These are phyloP conservation scores for Barnettozyma wickerhamii DNA, from an alignment of 805 yeast species.

Conservation along the genomic window DNA sequence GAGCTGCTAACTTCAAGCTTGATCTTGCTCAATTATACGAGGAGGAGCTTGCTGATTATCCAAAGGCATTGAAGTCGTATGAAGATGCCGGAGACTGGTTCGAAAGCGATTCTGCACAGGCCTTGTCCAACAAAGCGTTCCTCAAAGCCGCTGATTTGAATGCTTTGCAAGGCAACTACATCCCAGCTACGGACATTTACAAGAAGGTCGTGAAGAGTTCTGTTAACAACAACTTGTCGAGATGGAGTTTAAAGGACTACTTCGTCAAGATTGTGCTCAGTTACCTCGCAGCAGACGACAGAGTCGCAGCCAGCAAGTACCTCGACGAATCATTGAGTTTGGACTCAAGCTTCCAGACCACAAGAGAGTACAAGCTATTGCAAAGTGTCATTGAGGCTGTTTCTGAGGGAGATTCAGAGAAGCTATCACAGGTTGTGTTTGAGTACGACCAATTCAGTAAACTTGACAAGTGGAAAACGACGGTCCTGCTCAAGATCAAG, in stretches of 20 bases:
- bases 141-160: slow-evolving; percentile 86
- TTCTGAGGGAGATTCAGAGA: slow-evolving; percentile 74
- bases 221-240: slow-evolving; percentile 67
- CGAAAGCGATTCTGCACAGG: slow-evolving; percentile 87
- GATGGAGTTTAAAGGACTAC: slow-evolving; percentile 92
- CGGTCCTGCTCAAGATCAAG: slow-evolving; percentile 77
- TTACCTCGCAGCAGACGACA: slow-evolving; percentile 77
- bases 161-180: slow-evolving; percentile 70
- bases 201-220: slow-evolving; percentile 76
- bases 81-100: slow-evolving; percentile 97
- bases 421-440: slow-evolving; percentile 65
- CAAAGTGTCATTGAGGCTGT: slow-evolving; percentile 68
- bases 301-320: slow-evolving; percentile 78
- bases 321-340: slow-evolving; percentile 58
- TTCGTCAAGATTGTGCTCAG: slow-evolving; percentile 81
- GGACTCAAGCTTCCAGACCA: slow-evolving; percentile 71
- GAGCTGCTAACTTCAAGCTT: slow-evolving; percentile 92
- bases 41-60: slow-evolving; percentile 59
- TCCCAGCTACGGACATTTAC: slow-evolving; percentile 70
- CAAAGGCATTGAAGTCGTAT: slow-evolving; percentile 69
- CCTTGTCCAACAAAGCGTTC: slow-evolving; percentile 82
- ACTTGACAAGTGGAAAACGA: slow-evolving; percentile 88
- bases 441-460: slow-evolving; percentile 86
- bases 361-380: slow-evolving; percentile 72
- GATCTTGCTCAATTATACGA: slow-evolving; percentile 89